These are phyloP conservation scores for Solanum acaule DNA, from an alignment of 257 asterid genomes.

Conservation along the genomic window DNA sequence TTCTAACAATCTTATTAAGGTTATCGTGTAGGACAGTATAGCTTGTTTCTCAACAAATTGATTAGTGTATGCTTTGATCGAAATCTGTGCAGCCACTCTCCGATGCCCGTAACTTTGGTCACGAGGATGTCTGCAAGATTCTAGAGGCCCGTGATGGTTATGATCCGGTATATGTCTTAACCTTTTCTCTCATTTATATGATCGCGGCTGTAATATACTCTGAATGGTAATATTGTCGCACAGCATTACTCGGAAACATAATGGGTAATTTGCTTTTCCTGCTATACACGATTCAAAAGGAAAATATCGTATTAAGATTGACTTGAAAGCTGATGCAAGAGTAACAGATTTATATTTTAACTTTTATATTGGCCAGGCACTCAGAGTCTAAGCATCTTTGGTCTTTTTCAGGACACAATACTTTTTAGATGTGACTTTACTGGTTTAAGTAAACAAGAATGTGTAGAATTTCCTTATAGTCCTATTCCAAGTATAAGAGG, in stretches of 20 bases:
- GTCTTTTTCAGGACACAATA: background rate
- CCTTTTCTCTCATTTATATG: background rate
- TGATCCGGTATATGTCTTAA: constrained; percentile 34
- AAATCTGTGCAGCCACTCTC: constrained; percentile 46
- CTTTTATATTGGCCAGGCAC: background rate
- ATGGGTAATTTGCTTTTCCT: background rate
- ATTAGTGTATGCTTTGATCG: background rate
- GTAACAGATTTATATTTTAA: background rate
- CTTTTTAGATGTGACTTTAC: background rate
- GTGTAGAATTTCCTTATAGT: background rate
- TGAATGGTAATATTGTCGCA: background rate
- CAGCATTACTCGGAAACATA: background rate
- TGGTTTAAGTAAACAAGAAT: background rate
- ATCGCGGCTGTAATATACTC: background rate
- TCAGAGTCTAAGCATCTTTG: background rate
- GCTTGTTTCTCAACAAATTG: constrained; percentile 1
- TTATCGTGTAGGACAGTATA: background rate
- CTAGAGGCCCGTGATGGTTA: constrained; percentile 43
- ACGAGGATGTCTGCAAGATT: constrained; percentile 34
- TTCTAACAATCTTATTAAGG: constrained; percentile 1
- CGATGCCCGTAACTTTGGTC: constrained; percentile 52
- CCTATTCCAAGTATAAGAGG: background rate
- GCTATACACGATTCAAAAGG: background rate
- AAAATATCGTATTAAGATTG: background rate
- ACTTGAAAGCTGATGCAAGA: background rate